Percentiles rank a stretch among this genome's conserved stretches.
phyloP scores from a whole-genome alignment of 441 rosid genomes.

The Eutrema salsugineum region DNA sequence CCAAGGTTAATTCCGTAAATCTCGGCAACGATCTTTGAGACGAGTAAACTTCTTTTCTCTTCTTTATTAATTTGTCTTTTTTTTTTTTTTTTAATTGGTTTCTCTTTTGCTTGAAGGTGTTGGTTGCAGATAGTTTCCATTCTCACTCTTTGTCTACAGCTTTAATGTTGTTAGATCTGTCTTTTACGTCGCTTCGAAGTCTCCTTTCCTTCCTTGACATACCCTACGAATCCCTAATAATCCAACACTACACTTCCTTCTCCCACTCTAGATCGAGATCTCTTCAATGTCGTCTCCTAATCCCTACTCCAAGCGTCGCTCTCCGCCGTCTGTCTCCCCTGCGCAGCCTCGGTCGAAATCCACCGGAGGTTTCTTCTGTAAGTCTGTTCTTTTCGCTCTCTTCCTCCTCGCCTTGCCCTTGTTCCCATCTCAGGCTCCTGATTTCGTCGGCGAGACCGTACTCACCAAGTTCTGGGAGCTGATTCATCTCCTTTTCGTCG shows the following conservation, averaged over 20 bases:
- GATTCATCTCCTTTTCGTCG: constrained; percentile 59
- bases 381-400: constrained; percentile 44
- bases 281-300: constrained; percentile 52
- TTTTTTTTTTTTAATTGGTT: not conserved
- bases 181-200: constrained; percentile 68
- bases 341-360: constrained; percentile 10
- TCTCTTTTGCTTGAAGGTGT: constrained; percentile 2
- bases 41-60: not conserved
- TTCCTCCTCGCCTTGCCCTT: constrained; percentile 65
- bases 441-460: constrained; percentile 44
- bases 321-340: constrained; percentile 21
- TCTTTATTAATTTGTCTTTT: not conserved
- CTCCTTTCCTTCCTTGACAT: constrained; percentile 50
- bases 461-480: constrained; percentile 72
- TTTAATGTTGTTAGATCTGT: constrained; percentile 23
- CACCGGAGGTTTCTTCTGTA: constrained; percentile 36
- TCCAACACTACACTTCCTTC: not conserved
- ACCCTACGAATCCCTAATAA: constrained; percentile 12
- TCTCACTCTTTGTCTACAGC: constrained; percentile 13
- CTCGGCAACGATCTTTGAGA: constrained; percentile 32
- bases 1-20: constrained; percentile 43
- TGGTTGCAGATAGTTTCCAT: constrained; percentile 30
- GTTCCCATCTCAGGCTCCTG: constrained; percentile 78
- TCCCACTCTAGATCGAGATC: not conserved
- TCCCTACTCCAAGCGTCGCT: constrained; percentile 25